A percentile compares a stretch with the other conserved stretches of the same genome.
Conservation (phyloP, 2,329 filamentous ascomycete species). For the Apiospora pterosperma region DNA sequence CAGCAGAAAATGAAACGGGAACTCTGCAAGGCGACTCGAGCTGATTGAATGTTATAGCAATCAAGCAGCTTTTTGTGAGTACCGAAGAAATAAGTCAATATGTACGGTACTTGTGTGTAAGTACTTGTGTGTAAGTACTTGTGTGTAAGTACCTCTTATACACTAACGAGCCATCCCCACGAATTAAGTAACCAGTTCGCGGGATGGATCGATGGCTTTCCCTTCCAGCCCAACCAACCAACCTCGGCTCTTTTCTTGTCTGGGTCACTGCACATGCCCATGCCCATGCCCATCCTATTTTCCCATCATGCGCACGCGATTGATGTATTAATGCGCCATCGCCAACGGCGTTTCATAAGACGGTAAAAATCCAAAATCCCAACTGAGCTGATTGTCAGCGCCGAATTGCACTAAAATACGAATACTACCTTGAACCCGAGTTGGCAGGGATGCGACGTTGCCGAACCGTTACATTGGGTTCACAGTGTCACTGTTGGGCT, state of each 20-base stretch:
- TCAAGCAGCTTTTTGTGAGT: too few relatives aligned
- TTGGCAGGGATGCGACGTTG: neutral
- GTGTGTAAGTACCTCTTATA: too few relatives aligned
- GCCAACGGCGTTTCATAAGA: neutral
- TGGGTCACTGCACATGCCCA: neutral
- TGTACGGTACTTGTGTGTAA: too few relatives aligned
- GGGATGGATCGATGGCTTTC: neutral
- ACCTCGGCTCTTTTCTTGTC: neutral
- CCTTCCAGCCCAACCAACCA: neutral
- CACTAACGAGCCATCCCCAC: neutral
- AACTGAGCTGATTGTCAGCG: neutral
- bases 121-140: too few relatives aligned
- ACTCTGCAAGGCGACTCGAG: too few relatives aligned
- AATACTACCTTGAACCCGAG: neutral
- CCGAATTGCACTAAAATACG: too few relatives aligned
- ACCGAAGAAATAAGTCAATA: too few relatives aligned
- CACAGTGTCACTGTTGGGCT: neutral
- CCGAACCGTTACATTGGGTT: neutral
- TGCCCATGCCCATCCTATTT: too few relatives aligned
- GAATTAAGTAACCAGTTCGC: slow-evolving; percentile 1
- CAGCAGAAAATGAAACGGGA: too few relatives aligned
- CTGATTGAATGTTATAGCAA: too few relatives aligned
- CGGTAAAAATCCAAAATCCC: neutral
- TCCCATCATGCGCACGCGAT: neutral
- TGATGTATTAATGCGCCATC: neutral